phyloP scores from a whole-genome alignment of 2,329 filamentous ascomycete genomes.

The Venturiaceae sp. region DNA sequence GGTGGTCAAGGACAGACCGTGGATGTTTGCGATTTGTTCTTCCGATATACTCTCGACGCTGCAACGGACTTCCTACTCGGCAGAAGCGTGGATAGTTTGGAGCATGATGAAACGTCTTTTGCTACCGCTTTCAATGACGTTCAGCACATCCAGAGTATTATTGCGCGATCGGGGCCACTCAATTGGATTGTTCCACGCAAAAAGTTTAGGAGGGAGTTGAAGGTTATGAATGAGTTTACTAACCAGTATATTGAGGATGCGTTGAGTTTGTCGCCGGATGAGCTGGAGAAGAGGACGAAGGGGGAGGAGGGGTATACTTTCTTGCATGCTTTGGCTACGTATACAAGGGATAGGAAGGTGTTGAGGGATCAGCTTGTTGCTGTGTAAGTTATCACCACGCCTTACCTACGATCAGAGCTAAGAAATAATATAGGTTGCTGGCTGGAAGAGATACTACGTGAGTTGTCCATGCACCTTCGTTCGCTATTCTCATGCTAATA shows the following conservation, averaged over 20 bases:
- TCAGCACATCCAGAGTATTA: slow-evolving; percentile 61
- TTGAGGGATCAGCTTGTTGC: slow-evolving; percentile 79
- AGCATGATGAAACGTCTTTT: slow-evolving; percentile 54
- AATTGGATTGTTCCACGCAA: slow-evolving; percentile 52
- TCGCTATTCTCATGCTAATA: not conserved
- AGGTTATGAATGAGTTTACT: slow-evolving; percentile 65
- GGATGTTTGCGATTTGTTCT: slow-evolving; percentile 69
- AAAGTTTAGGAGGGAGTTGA: slow-evolving; percentile 54
- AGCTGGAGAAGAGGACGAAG: slow-evolving; percentile 65
- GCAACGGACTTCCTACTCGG: slow-evolving; percentile 83
- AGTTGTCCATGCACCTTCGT: not conserved
- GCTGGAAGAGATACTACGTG: slow-evolving; percentile 77
- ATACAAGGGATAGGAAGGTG: slow-evolving; percentile 58
- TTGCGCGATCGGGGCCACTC: slow-evolving; percentile 56
- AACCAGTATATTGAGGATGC: slow-evolving; percentile 68
- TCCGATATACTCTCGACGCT: slow-evolving; percentile 72
- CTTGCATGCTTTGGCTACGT: slow-evolving; percentile 71
- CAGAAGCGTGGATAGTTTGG: slow-evolving; percentile 54
- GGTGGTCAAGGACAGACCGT: slow-evolving; percentile 38
- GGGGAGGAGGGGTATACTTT: slow-evolving; percentile 70
- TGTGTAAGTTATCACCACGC: slow-evolving; percentile 14
- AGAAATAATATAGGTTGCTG: slow-evolving; percentile 28
- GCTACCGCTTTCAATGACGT: slow-evolving; percentile 75
- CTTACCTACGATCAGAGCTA: too few relatives aligned
- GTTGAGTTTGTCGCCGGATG: slow-evolving; percentile 56